Evolutionary conservation across 2,329 filamentous ascomycete species (phyloP).

Genomic region (Monosporascus sp.): DNA sequence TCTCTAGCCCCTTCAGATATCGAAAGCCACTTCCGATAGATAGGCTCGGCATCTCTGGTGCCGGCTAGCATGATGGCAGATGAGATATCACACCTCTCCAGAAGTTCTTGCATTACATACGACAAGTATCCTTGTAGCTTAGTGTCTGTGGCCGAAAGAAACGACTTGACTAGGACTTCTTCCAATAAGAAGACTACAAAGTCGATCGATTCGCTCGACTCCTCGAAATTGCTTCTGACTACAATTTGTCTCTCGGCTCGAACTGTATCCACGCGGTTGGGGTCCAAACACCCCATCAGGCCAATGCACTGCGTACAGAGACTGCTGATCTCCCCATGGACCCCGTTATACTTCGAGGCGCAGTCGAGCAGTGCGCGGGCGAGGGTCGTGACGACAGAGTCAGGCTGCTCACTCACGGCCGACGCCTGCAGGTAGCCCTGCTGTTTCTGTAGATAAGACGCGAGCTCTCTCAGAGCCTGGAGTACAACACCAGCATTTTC

Average conservation of each 20-base stretch:
- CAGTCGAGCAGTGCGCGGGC: conserved; percentile 80
- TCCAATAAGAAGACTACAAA: conserved; percentile 85
- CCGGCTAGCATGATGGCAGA: conserved; percentile 43
- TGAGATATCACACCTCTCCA: conserved; percentile 72
- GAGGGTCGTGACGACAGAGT: conserved; percentile 65
- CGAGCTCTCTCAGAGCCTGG: conserved; percentile 74
- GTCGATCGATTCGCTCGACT: conserved; percentile 70
- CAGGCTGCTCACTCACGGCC: conserved; percentile 77
- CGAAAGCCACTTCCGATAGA: conserved; percentile 69
- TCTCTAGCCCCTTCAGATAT: conserved; percentile 75
- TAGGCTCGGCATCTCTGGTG: conserved; percentile 47
- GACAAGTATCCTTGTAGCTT: conserved; percentile 86
- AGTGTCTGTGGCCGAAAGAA: conserved; percentile 84
- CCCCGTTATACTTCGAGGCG: conserved; percentile 71
- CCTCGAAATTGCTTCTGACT: conserved; percentile 80
- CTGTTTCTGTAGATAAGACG: conserved; percentile 64
- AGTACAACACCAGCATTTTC: conserved; percentile 84
- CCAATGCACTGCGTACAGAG: conserved; percentile 81
- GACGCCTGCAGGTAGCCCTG: conserved; percentile 77
- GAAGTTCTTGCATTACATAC: conserved; percentile 88
- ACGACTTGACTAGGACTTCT: conserved; percentile 83
- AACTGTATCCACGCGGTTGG: conserved; percentile 78
- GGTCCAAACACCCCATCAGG: conserved; percentile 84
- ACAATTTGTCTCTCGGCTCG: conserved; percentile 79
- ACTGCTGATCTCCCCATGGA: conserved; percentile 61